Percentiles rank a stretch among this genome's conserved stretches.
phyloP scores from a whole-genome alignment of 345 rosid genomes.

The Theobroma cacao region DNA sequence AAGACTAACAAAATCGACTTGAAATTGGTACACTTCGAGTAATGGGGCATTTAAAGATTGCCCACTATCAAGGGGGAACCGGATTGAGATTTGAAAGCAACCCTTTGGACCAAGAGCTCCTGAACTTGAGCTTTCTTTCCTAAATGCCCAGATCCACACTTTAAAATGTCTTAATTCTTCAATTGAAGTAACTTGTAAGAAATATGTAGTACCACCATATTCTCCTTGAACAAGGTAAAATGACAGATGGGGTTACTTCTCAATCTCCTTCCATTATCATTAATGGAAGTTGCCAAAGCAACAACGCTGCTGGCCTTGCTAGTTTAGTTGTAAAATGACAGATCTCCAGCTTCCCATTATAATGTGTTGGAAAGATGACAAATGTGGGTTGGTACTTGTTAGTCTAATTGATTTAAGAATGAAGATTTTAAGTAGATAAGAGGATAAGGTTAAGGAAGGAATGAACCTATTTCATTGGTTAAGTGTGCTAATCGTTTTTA shows the following conservation, averaged over 20 bases:
- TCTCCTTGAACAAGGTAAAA: not conserved
- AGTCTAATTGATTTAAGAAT: no score
- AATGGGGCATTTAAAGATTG: not conserved
- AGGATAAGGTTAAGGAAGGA: not conserved
- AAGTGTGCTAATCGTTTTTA: not conserved
- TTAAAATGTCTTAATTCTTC: constrained; percentile 1
- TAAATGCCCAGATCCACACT: not conserved
- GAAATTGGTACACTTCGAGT: not conserved
- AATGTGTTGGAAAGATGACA: no score
- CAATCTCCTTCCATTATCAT: not conserved
- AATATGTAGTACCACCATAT: not conserved
- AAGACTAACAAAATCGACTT: not conserved
- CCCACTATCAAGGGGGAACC: not conserved
- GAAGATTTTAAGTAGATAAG: not conserved
- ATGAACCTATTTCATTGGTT: not conserved
- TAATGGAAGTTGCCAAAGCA: not conserved
- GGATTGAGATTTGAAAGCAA: not conserved
- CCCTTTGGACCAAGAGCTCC: no score
- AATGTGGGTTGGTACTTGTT: no score
- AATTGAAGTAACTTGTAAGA: not conserved
- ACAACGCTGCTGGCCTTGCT: not conserved
- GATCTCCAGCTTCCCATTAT: no score
- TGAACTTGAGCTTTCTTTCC: not conserved
- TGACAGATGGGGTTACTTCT: not conserved
- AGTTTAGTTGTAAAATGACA: not conserved